Evolutionary conservation across 208 protist genomes (phyloP), one percentile per base, ranked within the genome.

Genomic region (Jaenimonas drosophilae): DNA sequence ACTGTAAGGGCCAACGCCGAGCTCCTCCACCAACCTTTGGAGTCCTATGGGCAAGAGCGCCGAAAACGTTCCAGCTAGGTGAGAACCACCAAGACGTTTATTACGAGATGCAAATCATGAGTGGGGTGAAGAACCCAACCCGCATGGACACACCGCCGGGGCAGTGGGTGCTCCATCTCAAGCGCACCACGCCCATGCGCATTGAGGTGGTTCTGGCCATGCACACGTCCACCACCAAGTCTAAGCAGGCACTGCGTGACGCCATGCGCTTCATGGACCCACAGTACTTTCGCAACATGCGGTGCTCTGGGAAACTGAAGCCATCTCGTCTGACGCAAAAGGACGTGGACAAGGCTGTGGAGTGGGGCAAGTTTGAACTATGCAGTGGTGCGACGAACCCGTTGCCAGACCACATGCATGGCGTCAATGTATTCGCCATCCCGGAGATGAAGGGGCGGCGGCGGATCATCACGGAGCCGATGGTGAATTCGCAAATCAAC

Each of bases 1-100:
- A 29, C 5, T 4, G 46, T 16, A 41, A 6, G 41, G 46, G 46
- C 14, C 46, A 51, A 41, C 28, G 46, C 46, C 26, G 46, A 14
- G 12, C 46, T 25, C n/a, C 19, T 40, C 28, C 46, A 43, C 46
- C 28, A 11, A 14, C 27, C 33, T 6, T 7, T n/a, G 46, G 41
- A 29, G 16, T 19, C 5, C 28, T 51, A 9, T 21, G 46, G 9
- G 9, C 5, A 4, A 11, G 16, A 41, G 19, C 28, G 16, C 46
- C 46, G 12, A 24, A 19, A 12, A 41, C 46, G n/a, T n/a, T 19
- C 27, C 12, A 41, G 21, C 28, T 41, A 9, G 19, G 23, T 4
- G 9, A 42, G 12, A 5, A n/a, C 20, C 31, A 51, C 19, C 31
- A 23, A 14, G 36, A 32, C 5, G 29, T 51, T 20, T 29, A 51